Evolutionary conservation across 352 stramenopile genomes (phyloP).

Genomic region (Bremia lactucae): DNA sequence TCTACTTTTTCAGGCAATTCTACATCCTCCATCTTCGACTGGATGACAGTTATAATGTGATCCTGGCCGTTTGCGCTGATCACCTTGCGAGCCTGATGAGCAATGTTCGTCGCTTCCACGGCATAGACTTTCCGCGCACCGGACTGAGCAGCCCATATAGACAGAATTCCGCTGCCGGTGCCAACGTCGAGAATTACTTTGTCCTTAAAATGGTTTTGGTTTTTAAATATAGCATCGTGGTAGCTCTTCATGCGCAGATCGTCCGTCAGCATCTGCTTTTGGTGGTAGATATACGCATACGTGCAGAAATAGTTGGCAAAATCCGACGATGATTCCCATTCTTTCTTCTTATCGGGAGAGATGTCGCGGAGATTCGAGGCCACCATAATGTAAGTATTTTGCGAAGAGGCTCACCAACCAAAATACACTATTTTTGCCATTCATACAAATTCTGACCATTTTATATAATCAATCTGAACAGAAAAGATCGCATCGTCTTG

Average conservation of each 20-base stretch:
- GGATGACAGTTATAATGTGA: constrained; percentile 97
- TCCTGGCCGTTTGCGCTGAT: constrained; percentile 94
- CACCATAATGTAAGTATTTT: no score
- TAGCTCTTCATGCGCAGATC: constrained; percentile 99
- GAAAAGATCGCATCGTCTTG: no score
- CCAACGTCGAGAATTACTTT: constrained; percentile 99
- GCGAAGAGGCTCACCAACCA: no score
- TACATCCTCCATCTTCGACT: constrained; percentile 97
- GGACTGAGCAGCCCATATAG: constrained; percentile 97
- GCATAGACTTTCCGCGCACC: constrained; percentile 97
- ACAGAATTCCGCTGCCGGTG: constrained; percentile 97
- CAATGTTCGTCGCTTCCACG: constrained; percentile 97
- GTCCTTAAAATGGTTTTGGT: constrained; percentile 95
- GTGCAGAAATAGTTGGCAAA: constrained; percentile 89
- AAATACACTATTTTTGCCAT: no score
- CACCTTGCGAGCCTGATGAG: constrained; percentile 91
- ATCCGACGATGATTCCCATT: constrained; percentile 74
- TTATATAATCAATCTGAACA: no score
- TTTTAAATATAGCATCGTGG: constrained; percentile 96
- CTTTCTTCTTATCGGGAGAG: constrained; percentile 69
- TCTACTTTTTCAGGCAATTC: constrained; percentile 96
- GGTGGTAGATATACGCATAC: constrained; percentile 86
- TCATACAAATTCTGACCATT: no score
- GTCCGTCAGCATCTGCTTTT: constrained; percentile 99
- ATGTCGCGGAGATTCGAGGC: constrained; percentile 33